Percentiles rank a stretch among this genome's conserved stretches.
Evolutionary conservation across 371 early-diverging fungal genomes (phyloP).

Genomic region (Apophysomyces variabilis): DNA sequence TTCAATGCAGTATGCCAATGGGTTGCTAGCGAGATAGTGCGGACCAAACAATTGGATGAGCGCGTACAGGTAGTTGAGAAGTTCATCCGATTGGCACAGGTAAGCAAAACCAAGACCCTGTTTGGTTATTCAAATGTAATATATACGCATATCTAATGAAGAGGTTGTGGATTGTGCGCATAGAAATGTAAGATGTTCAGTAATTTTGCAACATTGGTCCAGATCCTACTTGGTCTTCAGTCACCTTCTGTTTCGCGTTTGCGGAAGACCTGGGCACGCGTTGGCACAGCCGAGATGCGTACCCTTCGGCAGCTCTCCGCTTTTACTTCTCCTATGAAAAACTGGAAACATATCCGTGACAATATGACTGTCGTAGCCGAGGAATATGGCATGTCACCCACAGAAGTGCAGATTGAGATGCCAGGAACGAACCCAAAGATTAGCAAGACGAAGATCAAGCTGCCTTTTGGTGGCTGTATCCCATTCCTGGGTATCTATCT

Average conservation of each 20-base stretch:
- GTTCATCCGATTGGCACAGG: slow-evolving; percentile 74
- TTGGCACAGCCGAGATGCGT: slow-evolving; percentile 53
- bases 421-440: slow-evolving; percentile 36
- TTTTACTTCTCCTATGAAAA: slow-evolving; percentile 65
- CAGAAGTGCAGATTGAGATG: slow-evolving; percentile 44
- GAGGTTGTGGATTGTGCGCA: no score
- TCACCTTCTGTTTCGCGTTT: slow-evolving; percentile 65
- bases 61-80: slow-evolving; percentile 70
- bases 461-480: slow-evolving; percentile 62
- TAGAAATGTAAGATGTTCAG: slow-evolving; percentile 67
- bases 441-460: slow-evolving; percentile 38
- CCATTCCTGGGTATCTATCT: slow-evolving; percentile 70
- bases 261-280: slow-evolving; percentile 64
- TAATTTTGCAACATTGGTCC: slow-evolving; percentile 70
- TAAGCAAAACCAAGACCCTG: slow-evolving; percentile 23
- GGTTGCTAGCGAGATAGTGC: slow-evolving; percentile 72
- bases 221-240: slow-evolving; percentile 68
- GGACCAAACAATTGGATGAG: slow-evolving; percentile 51
- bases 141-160: no score
- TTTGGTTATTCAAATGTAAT: no score
- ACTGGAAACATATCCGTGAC: slow-evolving; percentile 71
- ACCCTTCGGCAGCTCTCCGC: slow-evolving; percentile 55
- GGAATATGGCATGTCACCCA: slow-evolving; percentile 55
- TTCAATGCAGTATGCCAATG: slow-evolving; percentile 74
- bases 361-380: slow-evolving; percentile 67